These are phyloP conservation scores for Sporothrix variecibatus DNA, from an alignment of 2,329 filamentous ascomycete species.

Conservation along the genomic window DNA sequence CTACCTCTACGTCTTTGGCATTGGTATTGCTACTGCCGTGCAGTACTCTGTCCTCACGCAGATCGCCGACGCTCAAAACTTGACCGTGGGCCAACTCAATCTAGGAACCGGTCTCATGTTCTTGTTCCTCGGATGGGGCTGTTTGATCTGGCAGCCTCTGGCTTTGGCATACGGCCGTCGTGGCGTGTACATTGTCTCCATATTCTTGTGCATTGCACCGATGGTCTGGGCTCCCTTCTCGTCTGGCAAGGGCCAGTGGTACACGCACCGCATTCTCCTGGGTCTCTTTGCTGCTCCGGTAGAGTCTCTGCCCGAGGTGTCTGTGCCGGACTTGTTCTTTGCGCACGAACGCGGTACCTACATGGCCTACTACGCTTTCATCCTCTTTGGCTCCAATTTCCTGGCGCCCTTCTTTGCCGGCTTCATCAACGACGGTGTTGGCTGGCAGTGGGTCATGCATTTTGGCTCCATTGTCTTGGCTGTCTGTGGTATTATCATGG, in stretches of 20 bases:
- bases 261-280: slow-evolving; percentile 47
- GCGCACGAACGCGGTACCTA: slow-evolving; percentile 39
- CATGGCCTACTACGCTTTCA: slow-evolving; percentile 47
- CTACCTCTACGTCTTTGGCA: slow-evolving; percentile 47
- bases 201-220: slow-evolving; percentile 37
- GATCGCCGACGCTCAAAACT: slow-evolving; percentile 48
- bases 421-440: slow-evolving; percentile 50
- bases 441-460: slow-evolving; percentile 55
- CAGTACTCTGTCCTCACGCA: slow-evolving; percentile 53
- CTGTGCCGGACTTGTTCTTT: slow-evolving; percentile 35
- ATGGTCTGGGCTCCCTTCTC: slow-evolving; percentile 45
- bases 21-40: slow-evolving; percentile 49
- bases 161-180: slow-evolving; percentile 47
- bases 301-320: slow-evolving; percentile 49
- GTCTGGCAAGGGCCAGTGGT: slow-evolving; percentile 45
- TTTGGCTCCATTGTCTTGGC: slow-evolving; percentile 57
- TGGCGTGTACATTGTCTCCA: slow-evolving; percentile 34
- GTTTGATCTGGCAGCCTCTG: slow-evolving; percentile 53
- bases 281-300: slow-evolving; percentile 50
- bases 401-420: slow-evolving; percentile 52
- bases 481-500: slow-evolving; percentile 53
- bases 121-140: slow-evolving; percentile 47
- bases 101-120: slow-evolving; percentile 51
- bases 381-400: slow-evolving; percentile 48
- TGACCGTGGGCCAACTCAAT: slow-evolving; percentile 46